Evolutionary conservation across 495 filamentous ascomycete species (phyloP), one percentile per base, ranked within the genome.

Genomic region (Neurospora africana): DNA sequence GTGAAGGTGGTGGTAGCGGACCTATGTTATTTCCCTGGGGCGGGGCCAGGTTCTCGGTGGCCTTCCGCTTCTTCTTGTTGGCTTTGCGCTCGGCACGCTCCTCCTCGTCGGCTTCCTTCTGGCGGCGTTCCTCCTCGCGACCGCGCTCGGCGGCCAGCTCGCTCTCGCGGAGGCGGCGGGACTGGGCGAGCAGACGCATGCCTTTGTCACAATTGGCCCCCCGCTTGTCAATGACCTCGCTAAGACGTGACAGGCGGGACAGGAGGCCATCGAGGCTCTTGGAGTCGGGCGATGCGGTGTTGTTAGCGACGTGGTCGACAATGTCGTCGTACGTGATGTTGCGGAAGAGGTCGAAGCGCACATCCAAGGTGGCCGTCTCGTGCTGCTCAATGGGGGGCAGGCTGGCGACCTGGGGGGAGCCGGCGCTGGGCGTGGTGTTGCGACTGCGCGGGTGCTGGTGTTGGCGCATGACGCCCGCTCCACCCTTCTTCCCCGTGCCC

Each of bases 401-500:
- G 38, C 81, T 83, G 72, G 85, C 79, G 61, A 78, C 83, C 69
- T 82, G 78, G 33, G 86, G 81, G 27, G 27, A 61, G 47, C 85
- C 83, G 74, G 84, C 87, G 44, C 91, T 91, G 43, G 93, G 93
- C 4, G 93, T 97, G 13, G 92, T 94, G 81, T 95, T 95, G 76
- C 93, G 91, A 77, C 92, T 95, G 71, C 90, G 89, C 76, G 53
- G 53, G 53, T 92, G 92, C 73, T 76, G 75, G 37, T 78, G 77
- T 41, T 79, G 77, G 68, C 88, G 90, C 71, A 92, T 90, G 68
- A 84, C 87, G 75, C 90, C 89, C 72, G 89, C 81, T 70, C 83
- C 85, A 72, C 81, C 84, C 76, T 88, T 89, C 86, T 93, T 93
- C 75, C 90, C 87, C 74, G 92, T 93, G 72, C 92, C 90, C 81